Evolutionary conservation across 495 filamentous ascomycete genomes (phyloP).

Genomic region (Tuber borchii): DNA sequence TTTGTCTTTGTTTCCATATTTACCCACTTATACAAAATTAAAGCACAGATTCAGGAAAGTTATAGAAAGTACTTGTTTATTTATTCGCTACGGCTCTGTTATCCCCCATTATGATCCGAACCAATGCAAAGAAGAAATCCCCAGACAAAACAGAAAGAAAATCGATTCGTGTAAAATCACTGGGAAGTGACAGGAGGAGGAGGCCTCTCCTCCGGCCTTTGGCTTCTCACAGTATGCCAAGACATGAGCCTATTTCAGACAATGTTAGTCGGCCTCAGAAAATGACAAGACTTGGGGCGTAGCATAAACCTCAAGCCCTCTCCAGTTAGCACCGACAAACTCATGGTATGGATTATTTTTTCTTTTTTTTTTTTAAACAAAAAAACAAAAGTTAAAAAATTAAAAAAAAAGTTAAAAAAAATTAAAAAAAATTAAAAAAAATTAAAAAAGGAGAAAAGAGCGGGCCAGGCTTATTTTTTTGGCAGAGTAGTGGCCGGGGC

Average conservation of each 20-base stretch:
- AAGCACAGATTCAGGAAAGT: not conserved
- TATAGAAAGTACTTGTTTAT: not conserved
- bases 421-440: too few species aligned
- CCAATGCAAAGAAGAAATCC: not conserved
- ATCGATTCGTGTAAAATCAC: not conserved
- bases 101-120: too few species aligned
- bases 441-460: too few species aligned
- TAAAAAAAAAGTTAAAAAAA: too few species aligned
- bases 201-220: not conserved
- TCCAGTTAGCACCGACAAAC: constrained; percentile 75
- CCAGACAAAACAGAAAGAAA: not conserved
- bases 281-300: not conserved
- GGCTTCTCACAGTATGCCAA: not conserved
- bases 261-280: not conserved
- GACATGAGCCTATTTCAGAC: not conserved
- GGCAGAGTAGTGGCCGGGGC: too few species aligned
- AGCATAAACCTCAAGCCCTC: constrained; percentile 37
- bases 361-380: too few species aligned
- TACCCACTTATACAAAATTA: not conserved
- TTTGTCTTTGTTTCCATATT: not conserved
- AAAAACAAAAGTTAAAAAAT: too few species aligned
- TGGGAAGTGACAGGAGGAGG: not conserved
- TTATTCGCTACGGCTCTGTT: too few species aligned
- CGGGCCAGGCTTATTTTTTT: too few species aligned
- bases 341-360: too few species aligned